Evolutionary conservation across 805 yeast genomes (phyloP).

Genomic region (Millerozyma miso): DNA sequence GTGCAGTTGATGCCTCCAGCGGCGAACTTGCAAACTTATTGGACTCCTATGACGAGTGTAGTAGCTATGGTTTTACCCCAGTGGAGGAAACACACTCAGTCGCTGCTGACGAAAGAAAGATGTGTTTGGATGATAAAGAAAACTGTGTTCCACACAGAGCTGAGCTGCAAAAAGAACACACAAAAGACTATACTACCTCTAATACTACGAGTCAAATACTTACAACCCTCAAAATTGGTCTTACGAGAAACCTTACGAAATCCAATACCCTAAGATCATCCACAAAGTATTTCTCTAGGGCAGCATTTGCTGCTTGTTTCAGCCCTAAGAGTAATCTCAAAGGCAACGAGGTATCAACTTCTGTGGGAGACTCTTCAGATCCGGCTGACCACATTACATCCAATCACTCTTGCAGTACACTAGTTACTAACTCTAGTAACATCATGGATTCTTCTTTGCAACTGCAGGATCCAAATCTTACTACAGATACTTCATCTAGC

Average conservation of each 20-base stretch:
- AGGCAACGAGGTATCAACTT: neutral
- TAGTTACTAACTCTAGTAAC: neutral
- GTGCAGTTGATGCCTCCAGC: neutral
- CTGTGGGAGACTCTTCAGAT: neutral
- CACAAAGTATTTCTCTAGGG: neutral
- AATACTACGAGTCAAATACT: neutral
- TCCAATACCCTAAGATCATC: neutral
- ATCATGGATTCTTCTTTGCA: neutral
- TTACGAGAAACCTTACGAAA: neutral
- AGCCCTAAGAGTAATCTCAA: neutral
- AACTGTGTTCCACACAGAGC: neutral
- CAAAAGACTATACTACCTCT: neutral
- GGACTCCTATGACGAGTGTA: neutral
- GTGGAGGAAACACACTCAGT: neutral
- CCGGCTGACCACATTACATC: neutral
- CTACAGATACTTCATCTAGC: neutral
- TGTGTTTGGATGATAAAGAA: neutral
- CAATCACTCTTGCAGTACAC: neutral
- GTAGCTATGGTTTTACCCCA: neutral
- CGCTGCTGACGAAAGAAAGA: neutral
- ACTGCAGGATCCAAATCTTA: neutral
- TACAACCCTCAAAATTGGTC: neutral
- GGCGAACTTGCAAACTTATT: neutral
- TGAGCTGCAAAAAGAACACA: neutral
- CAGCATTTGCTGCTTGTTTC: neutral